These are phyloP conservation scores for Dovyalis caffra DNA, from an alignment of 345 rosid species.

Conservation along the genomic window DNA sequence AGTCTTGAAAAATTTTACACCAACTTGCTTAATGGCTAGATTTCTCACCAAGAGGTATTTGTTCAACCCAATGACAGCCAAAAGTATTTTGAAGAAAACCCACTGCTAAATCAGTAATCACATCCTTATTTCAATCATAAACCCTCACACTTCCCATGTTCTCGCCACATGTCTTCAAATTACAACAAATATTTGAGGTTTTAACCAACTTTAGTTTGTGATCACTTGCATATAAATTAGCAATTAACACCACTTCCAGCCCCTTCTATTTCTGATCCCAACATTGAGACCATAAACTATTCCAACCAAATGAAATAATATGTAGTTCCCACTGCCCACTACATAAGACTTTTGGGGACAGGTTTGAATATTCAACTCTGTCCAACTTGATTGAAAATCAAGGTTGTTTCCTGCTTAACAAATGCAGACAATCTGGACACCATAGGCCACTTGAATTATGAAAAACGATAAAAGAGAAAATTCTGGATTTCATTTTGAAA, in stretches of 20 bases:
- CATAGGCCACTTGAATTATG: neutral
- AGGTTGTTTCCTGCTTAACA: neutral
- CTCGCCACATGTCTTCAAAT: neutral
- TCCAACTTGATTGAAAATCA: neutral
- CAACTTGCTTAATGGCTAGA: neutral
- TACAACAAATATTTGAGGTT: neutral
- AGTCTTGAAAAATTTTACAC: neutral
- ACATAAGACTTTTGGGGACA: neutral
- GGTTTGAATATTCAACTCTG: neutral
- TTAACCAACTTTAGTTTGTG: too few relatives aligned
- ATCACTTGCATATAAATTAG: too few relatives aligned
- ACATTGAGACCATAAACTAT: neutral
- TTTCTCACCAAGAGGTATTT: neutral
- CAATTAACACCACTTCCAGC: neutral
- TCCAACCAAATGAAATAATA: neutral
- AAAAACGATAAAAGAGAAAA: neutral
- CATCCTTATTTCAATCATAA: neutral
- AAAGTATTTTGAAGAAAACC: neutral
- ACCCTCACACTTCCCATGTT: neutral
- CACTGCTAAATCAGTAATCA: too few relatives aligned
- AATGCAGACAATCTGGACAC: neutral
- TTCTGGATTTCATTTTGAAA: neutral
- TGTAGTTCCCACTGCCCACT: neutral
- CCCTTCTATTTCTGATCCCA: neutral
- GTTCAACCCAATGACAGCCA: neutral